These are phyloP conservation scores for Epipyxis sp. DNA, from an alignment of 108 stramenopile genomes.

Conservation along the genomic window DNA sequence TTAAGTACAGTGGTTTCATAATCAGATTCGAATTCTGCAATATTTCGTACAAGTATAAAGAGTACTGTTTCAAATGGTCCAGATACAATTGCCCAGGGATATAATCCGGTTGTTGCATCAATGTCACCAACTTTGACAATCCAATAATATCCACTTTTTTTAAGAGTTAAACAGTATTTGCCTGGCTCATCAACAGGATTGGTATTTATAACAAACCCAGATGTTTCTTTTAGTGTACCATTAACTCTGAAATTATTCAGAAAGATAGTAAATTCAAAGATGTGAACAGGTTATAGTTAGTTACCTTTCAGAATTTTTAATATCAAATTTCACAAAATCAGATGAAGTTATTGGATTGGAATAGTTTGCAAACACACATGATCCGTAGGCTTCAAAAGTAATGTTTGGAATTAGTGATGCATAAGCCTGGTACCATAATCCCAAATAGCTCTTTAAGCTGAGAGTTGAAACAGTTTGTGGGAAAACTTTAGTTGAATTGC, in stretches of 20 bases:
- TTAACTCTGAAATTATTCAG: no score
- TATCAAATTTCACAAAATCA: background rate
- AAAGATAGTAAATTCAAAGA: no score
- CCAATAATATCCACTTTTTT: slow-evolving; percentile 10
- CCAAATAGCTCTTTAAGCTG: no score
- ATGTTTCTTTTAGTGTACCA: no score
- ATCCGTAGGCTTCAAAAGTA: background rate
- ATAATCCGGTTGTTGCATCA: background rate
- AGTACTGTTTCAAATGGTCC: background rate
- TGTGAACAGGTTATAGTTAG: background rate
- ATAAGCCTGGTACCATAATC: slow-evolving; percentile 13
- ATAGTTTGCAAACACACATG: background rate
- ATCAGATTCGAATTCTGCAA: background rate
- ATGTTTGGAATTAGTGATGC: background rate
- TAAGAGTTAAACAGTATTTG: no score
- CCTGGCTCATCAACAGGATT: no score
- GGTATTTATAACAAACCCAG: no score
- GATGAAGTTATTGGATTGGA: background rate
- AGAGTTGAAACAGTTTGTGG: no score
- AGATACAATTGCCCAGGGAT: background rate
- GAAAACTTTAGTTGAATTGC: no score
- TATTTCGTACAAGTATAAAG: background rate
- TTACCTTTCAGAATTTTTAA: slow-evolving; percentile 6
- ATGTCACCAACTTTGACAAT: background rate
- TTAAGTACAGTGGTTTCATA: background rate